Base-by-base conservation (phyloP, 2,329 filamentous ascomycete genomes). In the Curvularia sp. region DNA sequence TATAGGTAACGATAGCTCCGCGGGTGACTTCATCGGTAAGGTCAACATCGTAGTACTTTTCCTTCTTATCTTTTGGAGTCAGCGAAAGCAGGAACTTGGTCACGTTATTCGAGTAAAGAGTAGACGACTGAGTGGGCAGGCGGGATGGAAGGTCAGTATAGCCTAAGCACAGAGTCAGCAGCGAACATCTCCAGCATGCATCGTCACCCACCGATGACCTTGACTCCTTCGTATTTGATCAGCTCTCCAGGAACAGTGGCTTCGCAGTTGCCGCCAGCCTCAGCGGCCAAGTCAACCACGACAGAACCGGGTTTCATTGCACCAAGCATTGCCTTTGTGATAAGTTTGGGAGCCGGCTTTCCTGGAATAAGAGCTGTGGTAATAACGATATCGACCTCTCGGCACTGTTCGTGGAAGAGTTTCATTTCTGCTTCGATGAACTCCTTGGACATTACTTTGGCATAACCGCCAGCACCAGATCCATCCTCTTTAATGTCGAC, bases 391-490 rank as follows among this genome's bases (percentile, higher is more conserved):
- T 97, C 92, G 50, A 96, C 92, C 38, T 97, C 93, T 58, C 86
- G 85, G 60, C 90, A 91, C 75, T 96, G 93, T 66, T 95, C 90
- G 74, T 91, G 87, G 78, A 97, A 97, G 0, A 97, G 83, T 75
- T 91, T 93, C 92, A 96, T 96, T 76, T 97, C 92, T 5, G 92
- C 92, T 60, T 92, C 91, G 74, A 95, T 92, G 71, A 96, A 97
- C 66, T 94, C 92, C 71, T 94, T 93, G 53, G 91, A 95, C 92
- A 96, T 96, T 72, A 93, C 91, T 72, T 96, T 96, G 52, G 91
- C 92, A 71, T 97, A 97, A 15, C 93, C 93, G 27, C 93, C 92
- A 8, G 90, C 87, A 2, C 92, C 92, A 12, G 89, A 87, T 1
- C 93, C 93, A 59, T 95, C 92, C 77, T 97, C 93, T 65, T 94